Evolutionary conservation across 495 filamentous ascomycete genomes (phyloP).

Genomic region (Cryomyces minteri): DNA sequence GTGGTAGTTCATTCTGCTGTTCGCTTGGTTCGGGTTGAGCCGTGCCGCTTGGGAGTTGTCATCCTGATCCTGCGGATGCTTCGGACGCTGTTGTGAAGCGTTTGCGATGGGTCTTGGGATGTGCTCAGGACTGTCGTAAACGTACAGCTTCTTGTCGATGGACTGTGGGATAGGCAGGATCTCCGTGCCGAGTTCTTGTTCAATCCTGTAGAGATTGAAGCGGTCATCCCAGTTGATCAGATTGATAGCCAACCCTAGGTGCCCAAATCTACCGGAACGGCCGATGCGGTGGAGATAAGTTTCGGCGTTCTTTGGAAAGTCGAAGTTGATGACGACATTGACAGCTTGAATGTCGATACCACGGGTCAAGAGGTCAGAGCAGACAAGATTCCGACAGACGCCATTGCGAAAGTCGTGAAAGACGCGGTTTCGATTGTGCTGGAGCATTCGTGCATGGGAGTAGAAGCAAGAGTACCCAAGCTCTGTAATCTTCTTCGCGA

Average conservation of each 20-base stretch:
- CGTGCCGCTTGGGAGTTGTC: not conserved
- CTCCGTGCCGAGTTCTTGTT: slow-evolving; percentile 91
- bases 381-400: slow-evolving; percentile 92
- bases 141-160: slow-evolving; percentile 97
- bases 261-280: slow-evolving; percentile 90
- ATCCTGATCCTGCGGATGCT: not conserved
- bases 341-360: slow-evolving; percentile 99
- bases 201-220: slow-evolving; percentile 97
- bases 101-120: slow-evolving; percentile 66
- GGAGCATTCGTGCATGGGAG: slow-evolving; percentile 97
- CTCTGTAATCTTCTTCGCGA: slow-evolving; percentile 98
- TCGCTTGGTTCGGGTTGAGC: not conserved
- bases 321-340: slow-evolving; percentile 99
- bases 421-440: slow-evolving; percentile 89
- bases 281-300: slow-evolving; percentile 98
- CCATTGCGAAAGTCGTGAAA: slow-evolving; percentile 99
- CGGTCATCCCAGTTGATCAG: slow-evolving; percentile 98
- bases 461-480: slow-evolving; percentile 99
- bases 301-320: slow-evolving; percentile 98
- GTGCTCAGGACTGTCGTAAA: slow-evolving; percentile 87
- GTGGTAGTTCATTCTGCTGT: not conserved
- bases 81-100: slow-evolving; percentile 5
- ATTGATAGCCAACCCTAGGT: slow-evolving; percentile 95
- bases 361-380: slow-evolving; percentile 91
- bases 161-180: slow-evolving; percentile 85